Evolutionary conservation across 2,329 filamentous ascomycete species (phyloP).

Genomic region (Chrysoporthe austroafricana): DNA sequence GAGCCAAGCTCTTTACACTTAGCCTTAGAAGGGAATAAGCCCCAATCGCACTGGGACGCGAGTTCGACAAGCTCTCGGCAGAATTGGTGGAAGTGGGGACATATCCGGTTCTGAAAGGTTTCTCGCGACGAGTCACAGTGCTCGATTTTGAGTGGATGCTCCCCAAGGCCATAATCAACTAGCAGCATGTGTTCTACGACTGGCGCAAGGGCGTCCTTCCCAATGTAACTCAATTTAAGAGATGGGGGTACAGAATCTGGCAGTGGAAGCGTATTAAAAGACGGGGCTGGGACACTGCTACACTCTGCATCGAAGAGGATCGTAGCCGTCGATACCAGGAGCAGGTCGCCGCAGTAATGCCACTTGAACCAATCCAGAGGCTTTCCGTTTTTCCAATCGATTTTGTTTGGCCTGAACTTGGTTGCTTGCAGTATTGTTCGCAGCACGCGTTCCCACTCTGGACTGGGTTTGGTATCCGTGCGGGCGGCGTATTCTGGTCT

Average conservation of each 20-base stretch:
- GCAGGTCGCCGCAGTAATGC: not conserved
- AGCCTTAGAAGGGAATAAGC: not conserved
- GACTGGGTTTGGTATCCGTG: slow-evolving; percentile 2
- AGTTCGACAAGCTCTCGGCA: slow-evolving; percentile 12
- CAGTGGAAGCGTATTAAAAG: not conserved
- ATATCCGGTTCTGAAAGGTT: not conserved
- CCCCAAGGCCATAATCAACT: slow-evolving; percentile 21
- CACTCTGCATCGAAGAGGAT: slow-evolving; percentile 17
- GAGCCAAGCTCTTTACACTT: not conserved
- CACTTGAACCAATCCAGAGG: not conserved
- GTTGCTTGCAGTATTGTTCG: slow-evolving; percentile 12
- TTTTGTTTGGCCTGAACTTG: not conserved
- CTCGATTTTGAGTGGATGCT: slow-evolving; percentile 4
- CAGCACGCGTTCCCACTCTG: slow-evolving; percentile 15
- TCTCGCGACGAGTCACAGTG: not conserved
- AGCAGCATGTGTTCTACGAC: slow-evolving; percentile 23
- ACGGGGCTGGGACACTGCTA: slow-evolving; percentile 12
- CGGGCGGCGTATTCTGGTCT: slow-evolving; percentile 18
- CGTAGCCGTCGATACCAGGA: slow-evolving; percentile 7
- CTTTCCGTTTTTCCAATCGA: not conserved
- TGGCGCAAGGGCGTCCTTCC: slow-evolving; percentile 1
- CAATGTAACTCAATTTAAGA: not conserved
- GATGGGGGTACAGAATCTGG: not conserved
- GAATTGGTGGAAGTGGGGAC: not conserved
- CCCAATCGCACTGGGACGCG: slow-evolving; percentile 8